Evolutionary conservation across 257 asterid species (phyloP).

Genomic region (Scutellaria baicalensis): DNA sequence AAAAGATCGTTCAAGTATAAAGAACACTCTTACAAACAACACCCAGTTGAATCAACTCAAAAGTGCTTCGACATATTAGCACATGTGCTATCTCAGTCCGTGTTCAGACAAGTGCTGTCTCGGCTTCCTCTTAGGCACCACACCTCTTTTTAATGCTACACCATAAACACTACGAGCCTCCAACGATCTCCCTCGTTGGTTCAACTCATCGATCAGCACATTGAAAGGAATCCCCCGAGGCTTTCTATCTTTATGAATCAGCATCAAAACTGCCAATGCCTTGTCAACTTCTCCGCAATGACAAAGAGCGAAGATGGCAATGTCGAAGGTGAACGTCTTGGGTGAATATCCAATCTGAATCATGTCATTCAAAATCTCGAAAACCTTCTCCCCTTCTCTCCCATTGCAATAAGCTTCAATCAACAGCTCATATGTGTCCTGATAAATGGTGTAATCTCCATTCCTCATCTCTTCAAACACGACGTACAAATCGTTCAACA

Average conservation of each 20-base stretch:
- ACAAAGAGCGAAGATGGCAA: conserved; percentile 36
- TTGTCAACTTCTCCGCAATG: conserved; percentile 31
- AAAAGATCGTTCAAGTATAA: no score
- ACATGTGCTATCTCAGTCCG: not conserved
- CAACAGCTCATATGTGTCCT: conserved; percentile 39
- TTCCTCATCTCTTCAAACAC: conserved; percentile 47
- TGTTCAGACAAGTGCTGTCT: not conserved
- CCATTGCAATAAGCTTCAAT: conserved; percentile 54
- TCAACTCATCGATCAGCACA: conserved; percentile 39
- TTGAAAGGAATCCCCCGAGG: conserved; percentile 31
- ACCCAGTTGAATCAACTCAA: no score
- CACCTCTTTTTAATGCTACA: conserved; percentile 46
- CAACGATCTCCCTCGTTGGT: conserved; percentile 25
- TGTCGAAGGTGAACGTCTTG: conserved; percentile 42
- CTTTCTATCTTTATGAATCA: conserved; percentile 31
- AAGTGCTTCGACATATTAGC: not conserved
- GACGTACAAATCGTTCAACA: conserved; percentile 27
- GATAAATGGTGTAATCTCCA: conserved; percentile 13
- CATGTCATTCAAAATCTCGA: conserved; percentile 37
- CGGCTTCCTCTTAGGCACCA: conserved; percentile 39
- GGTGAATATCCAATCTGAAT: conserved; percentile 45
- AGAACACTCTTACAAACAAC: no score
- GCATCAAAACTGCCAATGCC: conserved; percentile 28
- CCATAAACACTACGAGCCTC: conserved; percentile 44
- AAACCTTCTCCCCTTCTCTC: conserved; percentile 21